These are phyloP conservation scores for Albophoma yamanashiensis DNA, from an alignment of 2,329 filamentous ascomycete genomes.

Conservation along the genomic window DNA sequence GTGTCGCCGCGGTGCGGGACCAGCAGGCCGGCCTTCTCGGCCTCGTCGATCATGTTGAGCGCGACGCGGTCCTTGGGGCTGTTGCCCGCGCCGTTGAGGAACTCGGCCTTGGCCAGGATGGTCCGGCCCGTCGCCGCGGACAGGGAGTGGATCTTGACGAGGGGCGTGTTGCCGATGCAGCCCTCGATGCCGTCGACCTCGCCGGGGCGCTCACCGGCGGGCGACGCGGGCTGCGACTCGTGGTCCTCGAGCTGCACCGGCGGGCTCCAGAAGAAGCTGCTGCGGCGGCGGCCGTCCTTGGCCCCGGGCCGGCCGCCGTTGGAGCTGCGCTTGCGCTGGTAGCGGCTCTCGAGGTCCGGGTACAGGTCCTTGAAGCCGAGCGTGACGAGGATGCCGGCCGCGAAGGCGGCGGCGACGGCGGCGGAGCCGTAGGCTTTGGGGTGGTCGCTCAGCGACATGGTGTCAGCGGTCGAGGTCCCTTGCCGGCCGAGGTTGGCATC, in stretches of 20 bases:
- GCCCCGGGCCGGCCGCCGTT: not conserved
- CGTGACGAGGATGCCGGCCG: conserved; percentile 66
- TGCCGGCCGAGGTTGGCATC: not conserved
- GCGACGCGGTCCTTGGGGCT: conserved; percentile 95
- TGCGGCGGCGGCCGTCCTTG: conserved; percentile 15
- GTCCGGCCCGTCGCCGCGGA: conserved; percentile 79
- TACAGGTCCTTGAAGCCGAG: conserved; percentile 73
- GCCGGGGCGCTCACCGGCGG: not conserved
- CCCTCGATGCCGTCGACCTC: conserved; percentile 67
- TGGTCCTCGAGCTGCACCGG: conserved; percentile 44
- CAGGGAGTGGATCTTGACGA: conserved; percentile 76
- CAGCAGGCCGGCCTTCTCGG: conserved; percentile 68
- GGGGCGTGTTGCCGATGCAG: conserved; percentile 86
- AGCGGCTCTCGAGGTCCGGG: conserved; percentile 58
- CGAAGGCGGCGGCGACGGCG: conserved; percentile 61
- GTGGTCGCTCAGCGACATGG: conserved; percentile 51
- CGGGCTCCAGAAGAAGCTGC: conserved; percentile 33
- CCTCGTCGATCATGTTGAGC: conserved; percentile 74
- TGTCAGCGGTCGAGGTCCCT: not conserved
- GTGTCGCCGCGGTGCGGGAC: conserved; percentile 77
- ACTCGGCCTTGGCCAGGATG: conserved; percentile 91
- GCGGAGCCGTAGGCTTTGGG: conserved; percentile 52
- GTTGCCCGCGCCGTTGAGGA: conserved; percentile 87
- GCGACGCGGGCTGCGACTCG: not conserved
- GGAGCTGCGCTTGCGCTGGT: conserved; percentile 32